Base-by-base conservation (phyloP, 257 asterid species). In the Lycium ferocissimum region DNA sequence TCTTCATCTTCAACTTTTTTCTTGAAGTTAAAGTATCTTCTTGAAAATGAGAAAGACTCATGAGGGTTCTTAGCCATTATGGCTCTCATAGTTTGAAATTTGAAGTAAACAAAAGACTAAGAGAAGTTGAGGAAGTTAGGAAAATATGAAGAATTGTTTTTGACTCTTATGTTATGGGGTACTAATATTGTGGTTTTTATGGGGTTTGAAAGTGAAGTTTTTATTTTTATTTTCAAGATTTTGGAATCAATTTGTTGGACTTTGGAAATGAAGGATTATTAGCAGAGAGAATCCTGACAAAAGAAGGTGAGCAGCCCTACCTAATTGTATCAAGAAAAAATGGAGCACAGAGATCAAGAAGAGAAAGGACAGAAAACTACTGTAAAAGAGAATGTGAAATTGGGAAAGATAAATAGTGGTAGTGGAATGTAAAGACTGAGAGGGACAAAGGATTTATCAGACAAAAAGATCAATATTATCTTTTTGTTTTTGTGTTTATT, bases 21-120 rank as follows among this genome's bases (percentile, higher is more conserved):
- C 86, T 87, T 94, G 90, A 89, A 88, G 89, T 86, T 82, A 85
- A 95, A 96, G 91, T 92, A 96, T 58, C 99, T 85, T 45, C 98
- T 91, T 26, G 99, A 96, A 89, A 96, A 93, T 2, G 99, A 95
- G 90, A 94, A 90, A 0, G 99, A 94, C 40, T 95, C 97, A 49
- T 94, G 91, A 2, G 91, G 92, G 84, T 86, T 89, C 83, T 84
- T 86, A 2, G 95, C 97, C 91, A 80, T 89, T 90, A 92, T 91
- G 51, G 97, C 54, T 91, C 84, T 95, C 98, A 93, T 96, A 72
- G 20, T 35, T 67, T 67, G 20, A 66, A 66, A 6, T 2, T 87
- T 22, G 86, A 61, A 59, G 82, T 37, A 37, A 67, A 47, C 1
- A 15, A 83, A 84, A n/a, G 47, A 81, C 70, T 79, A 14, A 49